Base-by-base conservation (phyloP, 495 filamentous ascomycete genomes). In the Amorphotheca resinae region DNA sequence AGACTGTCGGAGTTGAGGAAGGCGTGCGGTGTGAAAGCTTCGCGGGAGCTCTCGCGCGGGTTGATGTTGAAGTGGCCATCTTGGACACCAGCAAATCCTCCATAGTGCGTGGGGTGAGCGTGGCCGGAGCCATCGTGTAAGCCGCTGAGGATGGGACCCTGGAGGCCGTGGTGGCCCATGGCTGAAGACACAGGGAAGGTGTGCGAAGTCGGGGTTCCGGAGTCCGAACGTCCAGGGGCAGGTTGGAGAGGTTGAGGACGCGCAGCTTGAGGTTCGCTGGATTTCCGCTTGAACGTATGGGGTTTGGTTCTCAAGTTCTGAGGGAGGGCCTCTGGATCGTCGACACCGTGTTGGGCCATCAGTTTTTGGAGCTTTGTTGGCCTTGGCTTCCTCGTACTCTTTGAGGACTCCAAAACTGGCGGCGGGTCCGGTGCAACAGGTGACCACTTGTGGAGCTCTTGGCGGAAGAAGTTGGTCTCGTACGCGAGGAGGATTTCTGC, bases 321-420 rank as follows among this genome's bases (percentile, higher is more conserved):
- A 0, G 91, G 91, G 0, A 98, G 73, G 45, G 94, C 81, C 32
- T 95, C 93, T 0, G 85, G 84, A 52, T 87, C 80, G 1, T 82
- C 77, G 9, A 98, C 80, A 22, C 86, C 87, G 31, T 87, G 74
- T 50, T 88, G 78, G 6, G 74, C 74, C 76, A 99, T 87, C 50
- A 96, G 70, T 65, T 95, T 96, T 60, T 96, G 89, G 54, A 95
- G 77, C 62, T 99, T 99, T 2, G 91, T 99, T 9, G 91, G 91
- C 7, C 91, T 79, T 25, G 93, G 93, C 60, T 99, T 99, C 34
- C 91, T 77, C n/a, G 91, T 99, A 26, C 86, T 93, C 56, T 86
- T 75, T 0, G 87, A 95, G 32, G 76, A 67, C 18, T 93, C 82
- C 7, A 95, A 68, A 20, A 85, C 73, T 42, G 87, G 87, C 22